Conservation (phyloP, 495 filamentous ascomycete genomes). For the Penicillium mononematosum region DNA sequence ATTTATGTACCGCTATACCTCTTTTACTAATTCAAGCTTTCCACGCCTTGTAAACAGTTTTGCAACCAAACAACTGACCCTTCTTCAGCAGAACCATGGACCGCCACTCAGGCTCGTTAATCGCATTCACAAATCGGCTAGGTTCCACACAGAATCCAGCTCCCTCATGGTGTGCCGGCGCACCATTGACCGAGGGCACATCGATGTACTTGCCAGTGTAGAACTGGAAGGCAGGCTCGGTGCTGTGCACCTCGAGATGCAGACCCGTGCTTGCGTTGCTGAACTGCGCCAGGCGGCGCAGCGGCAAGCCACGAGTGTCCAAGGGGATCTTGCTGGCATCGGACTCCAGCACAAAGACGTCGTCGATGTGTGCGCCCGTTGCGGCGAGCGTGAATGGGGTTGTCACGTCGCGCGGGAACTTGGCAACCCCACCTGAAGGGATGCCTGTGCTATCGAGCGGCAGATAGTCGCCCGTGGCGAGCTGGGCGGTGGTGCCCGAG, state of each 20-base stretch:
- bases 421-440: slow-evolving; percentile 47
- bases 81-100: slow-evolving; percentile 72
- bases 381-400: slow-evolving; percentile 66
- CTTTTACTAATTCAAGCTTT: slow-evolving; percentile 40
- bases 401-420: slow-evolving; percentile 56
- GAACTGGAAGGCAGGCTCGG: slow-evolving; percentile 94
- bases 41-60: slow-evolving; percentile 80
- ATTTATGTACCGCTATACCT: background rate
- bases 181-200: slow-evolving; percentile 65
- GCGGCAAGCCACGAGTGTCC: slow-evolving; percentile 68
- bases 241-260: slow-evolving; percentile 80
- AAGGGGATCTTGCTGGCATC: slow-evolving; percentile 62
- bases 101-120: slow-evolving; percentile 77
- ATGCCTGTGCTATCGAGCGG: slow-evolving; percentile 69
- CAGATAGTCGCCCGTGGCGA: slow-evolving; percentile 70
- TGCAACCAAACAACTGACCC: slow-evolving; percentile 75
- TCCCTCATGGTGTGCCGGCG: slow-evolving; percentile 60
- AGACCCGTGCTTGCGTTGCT: slow-evolving; percentile 68
- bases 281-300: slow-evolving; percentile 64
- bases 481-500: slow-evolving; percentile 69
- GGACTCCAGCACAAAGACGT: slow-evolving; percentile 80
- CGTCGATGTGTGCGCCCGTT: slow-evolving; percentile 72
- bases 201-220: slow-evolving; percentile 86
- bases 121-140: slow-evolving; percentile 83
- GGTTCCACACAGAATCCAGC: slow-evolving; percentile 90